phyloP scores from a whole-genome alignment of 768 basidiomycete genomes.

The Hypholoma fasciculare region DNA sequence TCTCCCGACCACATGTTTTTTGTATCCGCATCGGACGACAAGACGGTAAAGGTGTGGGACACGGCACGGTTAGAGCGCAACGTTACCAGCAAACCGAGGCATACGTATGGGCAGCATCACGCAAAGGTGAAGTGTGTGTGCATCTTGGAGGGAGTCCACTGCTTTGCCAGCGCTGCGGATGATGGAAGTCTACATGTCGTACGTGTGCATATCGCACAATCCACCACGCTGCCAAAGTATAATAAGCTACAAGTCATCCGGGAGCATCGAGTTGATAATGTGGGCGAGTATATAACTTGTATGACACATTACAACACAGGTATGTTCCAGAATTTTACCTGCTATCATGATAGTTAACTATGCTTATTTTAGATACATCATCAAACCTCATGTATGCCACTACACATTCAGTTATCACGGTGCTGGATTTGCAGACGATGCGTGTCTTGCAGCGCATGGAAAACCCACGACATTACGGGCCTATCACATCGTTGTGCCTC shows the following conservation, averaged over 20 bases:
- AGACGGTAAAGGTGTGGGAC: constrained; percentile 92
- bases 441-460: constrained; percentile 72
- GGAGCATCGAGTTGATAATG: constrained; percentile 71
- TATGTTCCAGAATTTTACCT: constrained; percentile 25
- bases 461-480: constrained; percentile 84
- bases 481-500: constrained; percentile 82
- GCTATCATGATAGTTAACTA: background rate
- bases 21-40: constrained; percentile 90
- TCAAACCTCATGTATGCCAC: constrained; percentile 89
- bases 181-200: constrained; percentile 86
- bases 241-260: constrained; percentile 77
- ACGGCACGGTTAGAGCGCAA: constrained; percentile 89
- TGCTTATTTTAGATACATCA: constrained; percentile 46
- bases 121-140: constrained; percentile 71
- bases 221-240: constrained; percentile 79
- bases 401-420: constrained; percentile 70
- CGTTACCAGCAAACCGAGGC: constrained; percentile 42
- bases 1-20: constrained; percentile 96
- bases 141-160: constrained; percentile 83
- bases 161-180: constrained; percentile 85
- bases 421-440: constrained; percentile 88
- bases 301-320: constrained; percentile 83
- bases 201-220: constrained; percentile 72
- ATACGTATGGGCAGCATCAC: constrained; percentile 62
- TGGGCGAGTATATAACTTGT: constrained; percentile 81